Percentiles rank a stretch among this genome's conserved stretches.
phyloP scores from a whole-genome alignment of 2,329 filamentous ascomycete species.

The Sporothrix phasma region DNA sequence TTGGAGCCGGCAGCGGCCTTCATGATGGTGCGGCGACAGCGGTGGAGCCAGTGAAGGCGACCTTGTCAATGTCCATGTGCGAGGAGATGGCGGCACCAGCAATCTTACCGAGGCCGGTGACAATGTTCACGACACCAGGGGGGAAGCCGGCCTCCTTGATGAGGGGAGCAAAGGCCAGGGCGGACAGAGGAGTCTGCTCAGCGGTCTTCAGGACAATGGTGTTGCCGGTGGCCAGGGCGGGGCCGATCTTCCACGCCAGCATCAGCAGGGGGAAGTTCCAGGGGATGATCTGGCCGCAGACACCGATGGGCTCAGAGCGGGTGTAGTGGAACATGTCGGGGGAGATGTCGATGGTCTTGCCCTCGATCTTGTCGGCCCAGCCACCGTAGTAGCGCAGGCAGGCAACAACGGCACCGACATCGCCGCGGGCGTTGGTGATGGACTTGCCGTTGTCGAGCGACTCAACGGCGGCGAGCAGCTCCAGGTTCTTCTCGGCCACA shows the following conservation, averaged over 20 bases:
- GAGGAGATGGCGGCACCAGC: conserved; percentile 66
- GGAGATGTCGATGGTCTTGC: conserved; percentile 74
- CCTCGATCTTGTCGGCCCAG: conserved; percentile 85
- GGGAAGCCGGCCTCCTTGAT: conserved; percentile 72
- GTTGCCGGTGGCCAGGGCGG: conserved; percentile 64
- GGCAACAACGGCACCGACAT: conserved; percentile 57
- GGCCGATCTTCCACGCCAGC: conserved; percentile 73
- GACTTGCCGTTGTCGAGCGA: conserved; percentile 84
- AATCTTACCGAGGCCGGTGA: conserved; percentile 67
- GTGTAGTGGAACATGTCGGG: conserved; percentile 79
- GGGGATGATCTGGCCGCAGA: conserved; percentile 80
- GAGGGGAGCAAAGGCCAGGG: conserved; percentile 52
- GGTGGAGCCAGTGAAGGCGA: conserved; percentile 74
- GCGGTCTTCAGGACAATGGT: conserved; percentile 63
- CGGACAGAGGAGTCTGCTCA: conserved; percentile 66
- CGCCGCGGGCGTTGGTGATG: conserved; percentile 63
- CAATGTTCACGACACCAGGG: conserved; percentile 64
- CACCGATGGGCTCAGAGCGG: conserved; percentile 65
- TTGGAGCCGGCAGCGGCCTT: conserved; percentile 69
- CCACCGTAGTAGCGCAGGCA: conserved; percentile 80
- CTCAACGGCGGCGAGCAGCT: conserved; percentile 72
- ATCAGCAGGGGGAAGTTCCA: conserved; percentile 84
- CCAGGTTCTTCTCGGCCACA: conserved; percentile 65
- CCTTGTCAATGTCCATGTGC: conserved; percentile 75
- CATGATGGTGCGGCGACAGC: conserved; percentile 64